phyloP scores from a whole-genome alignment of 306 rosid species.

The Abrus precatorius region DNA sequence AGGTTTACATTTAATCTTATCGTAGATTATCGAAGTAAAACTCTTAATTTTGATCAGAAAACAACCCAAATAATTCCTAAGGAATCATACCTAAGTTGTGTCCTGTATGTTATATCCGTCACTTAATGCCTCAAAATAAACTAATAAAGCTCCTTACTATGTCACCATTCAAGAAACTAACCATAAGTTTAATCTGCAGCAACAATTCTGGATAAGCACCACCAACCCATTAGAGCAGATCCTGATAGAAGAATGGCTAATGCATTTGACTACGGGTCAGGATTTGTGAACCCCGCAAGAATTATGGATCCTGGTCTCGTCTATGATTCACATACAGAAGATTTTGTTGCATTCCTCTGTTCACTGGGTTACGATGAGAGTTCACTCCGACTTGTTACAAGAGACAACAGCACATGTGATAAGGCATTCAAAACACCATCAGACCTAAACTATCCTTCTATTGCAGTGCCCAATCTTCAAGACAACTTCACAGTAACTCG shows the following conservation, averaged over 20 bases:
- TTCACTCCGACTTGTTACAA: constrained; percentile 67
- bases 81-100: no score
- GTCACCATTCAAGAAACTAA: constrained; percentile 41
- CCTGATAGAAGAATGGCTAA: constrained; percentile 71
- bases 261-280: constrained; percentile 83
- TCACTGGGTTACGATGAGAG: constrained; percentile 74
- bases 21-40: no score
- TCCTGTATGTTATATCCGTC: not conserved
- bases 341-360: constrained; percentile 72
- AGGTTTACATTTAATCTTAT: no score
- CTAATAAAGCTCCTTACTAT: not conserved
- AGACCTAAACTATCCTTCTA: constrained; percentile 78
- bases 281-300: constrained; percentile 76
- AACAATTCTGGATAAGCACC: constrained; percentile 69
- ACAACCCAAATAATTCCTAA: no score
- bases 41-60: no score
- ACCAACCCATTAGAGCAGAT: constrained; percentile 64
- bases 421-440: constrained; percentile 62
- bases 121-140: constrained; percentile 13
- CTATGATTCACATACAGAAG: constrained; percentile 65
- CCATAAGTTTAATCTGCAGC: constrained; percentile 62
- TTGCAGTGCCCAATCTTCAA: constrained; percentile 72
- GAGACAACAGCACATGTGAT: constrained; percentile 75
- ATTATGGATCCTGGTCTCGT: constrained; percentile 80
- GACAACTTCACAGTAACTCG: constrained; percentile 64